Percentiles rank a stretch among this genome's conserved stretches.
These are phyloP conservation scores for Cryptococcus neoformans DNA, from an alignment of 1,284 basidiomycete species.

Conservation along the genomic window DNA sequence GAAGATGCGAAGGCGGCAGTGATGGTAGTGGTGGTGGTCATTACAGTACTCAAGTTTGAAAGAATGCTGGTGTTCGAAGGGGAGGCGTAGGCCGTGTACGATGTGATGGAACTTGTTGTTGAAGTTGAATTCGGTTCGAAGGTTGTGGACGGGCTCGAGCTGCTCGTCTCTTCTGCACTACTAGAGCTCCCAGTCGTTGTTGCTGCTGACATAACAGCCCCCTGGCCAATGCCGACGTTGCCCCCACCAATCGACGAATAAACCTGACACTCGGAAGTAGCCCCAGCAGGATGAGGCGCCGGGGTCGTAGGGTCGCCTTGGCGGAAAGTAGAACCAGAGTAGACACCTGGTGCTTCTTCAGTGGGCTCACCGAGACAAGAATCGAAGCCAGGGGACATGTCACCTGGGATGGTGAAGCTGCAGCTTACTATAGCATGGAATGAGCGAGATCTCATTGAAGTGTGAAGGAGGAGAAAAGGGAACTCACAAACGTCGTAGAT, in stretches of 20 bases:
- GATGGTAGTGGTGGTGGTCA: too few relatives aligned
- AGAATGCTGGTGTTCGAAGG: too few relatives aligned
- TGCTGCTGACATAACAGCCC: too few relatives aligned
- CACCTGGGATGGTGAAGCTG: slow-evolving; percentile 65
- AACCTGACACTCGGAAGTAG: slow-evolving; percentile 56
- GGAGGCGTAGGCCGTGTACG: too few relatives aligned
- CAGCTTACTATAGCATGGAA: slow-evolving; percentile 54
- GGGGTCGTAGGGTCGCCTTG: slow-evolving; percentile 60
- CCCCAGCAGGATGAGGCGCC: slow-evolving; percentile 58
- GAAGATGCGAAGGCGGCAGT: too few relatives aligned
- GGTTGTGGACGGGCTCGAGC: too few relatives aligned
- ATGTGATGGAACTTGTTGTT: too few relatives aligned
- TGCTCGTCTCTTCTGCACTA: too few relatives aligned
- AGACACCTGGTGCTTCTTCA: slow-evolving; percentile 59
- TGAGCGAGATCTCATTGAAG: background rate
- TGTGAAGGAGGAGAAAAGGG: background rate
- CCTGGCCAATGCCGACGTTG: too few relatives aligned
- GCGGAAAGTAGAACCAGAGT: slow-evolving; percentile 62
- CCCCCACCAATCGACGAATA: slow-evolving; percentile 35
- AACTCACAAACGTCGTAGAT: slow-evolving; percentile 57
- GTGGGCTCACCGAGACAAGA: slow-evolving; percentile 32
- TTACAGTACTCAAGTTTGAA: too few relatives aligned
- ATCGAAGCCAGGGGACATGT: slow-evolving; percentile 51
- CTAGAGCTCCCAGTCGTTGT: too few relatives aligned
- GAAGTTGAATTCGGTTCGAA: too few relatives aligned